phyloP scores from a whole-genome alignment of 1,284 basidiomycete species.

The Heterobasidion occidentale region DNA sequence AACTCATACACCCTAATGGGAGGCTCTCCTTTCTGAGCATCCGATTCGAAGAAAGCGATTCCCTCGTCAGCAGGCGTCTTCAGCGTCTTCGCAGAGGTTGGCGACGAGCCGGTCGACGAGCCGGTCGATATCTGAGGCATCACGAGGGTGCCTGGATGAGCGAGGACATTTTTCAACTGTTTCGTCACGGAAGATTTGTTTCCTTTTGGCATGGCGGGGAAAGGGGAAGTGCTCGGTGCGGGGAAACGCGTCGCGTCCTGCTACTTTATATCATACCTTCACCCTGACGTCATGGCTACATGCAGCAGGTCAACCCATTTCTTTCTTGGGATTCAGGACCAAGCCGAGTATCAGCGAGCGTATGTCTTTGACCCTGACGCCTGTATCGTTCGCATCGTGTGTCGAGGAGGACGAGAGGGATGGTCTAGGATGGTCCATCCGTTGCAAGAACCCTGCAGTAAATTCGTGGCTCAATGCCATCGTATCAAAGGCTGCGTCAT shows the following conservation, averaged over 20 bases:
- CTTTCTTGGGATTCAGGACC: neutral
- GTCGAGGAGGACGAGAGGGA: too few relatives aligned
- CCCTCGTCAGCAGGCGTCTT: slow-evolving; percentile 91
- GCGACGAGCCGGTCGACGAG: slow-evolving; percentile 13
- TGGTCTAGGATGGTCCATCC: too few relatives aligned
- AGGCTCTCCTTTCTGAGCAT: slow-evolving; percentile 42
- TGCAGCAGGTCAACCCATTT: neutral
- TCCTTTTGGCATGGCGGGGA: neutral
- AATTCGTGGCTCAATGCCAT: too few relatives aligned
- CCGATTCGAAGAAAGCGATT: slow-evolving; percentile 77
- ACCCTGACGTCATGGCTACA: neutral
- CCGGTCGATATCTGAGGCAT: slow-evolving; percentile 1
- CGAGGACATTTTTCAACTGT: neutral
- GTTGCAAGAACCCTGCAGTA: too few relatives aligned
- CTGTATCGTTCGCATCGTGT: too few relatives aligned
- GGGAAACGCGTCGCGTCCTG: neutral
- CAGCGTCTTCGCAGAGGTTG: slow-evolving; percentile 39
- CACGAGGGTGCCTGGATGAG: slow-evolving; percentile 6
- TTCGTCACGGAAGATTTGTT: slow-evolving; percentile 5
- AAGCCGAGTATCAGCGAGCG: too few relatives aligned
- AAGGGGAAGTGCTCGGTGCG: neutral
- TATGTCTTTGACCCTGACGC: too few relatives aligned
- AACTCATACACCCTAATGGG: slow-evolving; percentile 82
- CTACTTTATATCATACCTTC: neutral
- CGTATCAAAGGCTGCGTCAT: too few relatives aligned